Conservation (phyloP, 2,329 filamentous ascomycete species). For the Conoideocrella luteorostrata region DNA sequence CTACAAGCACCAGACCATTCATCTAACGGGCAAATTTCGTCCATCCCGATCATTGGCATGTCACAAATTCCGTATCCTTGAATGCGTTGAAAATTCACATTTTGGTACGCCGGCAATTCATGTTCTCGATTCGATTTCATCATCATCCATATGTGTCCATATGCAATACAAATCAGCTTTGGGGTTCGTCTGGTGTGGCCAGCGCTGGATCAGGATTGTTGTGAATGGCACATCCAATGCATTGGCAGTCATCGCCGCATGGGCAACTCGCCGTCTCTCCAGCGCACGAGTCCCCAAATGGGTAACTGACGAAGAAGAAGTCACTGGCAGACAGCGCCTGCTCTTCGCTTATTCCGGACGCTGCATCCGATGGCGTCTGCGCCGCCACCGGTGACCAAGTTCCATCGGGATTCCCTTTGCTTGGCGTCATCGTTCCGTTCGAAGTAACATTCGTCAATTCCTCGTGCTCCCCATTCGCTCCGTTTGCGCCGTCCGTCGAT, state of each 20-base stretch:
- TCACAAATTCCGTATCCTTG: too few species aligned
- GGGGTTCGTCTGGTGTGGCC: neutral
- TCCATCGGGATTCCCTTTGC: conserved; percentile 17
- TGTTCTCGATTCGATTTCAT: too few species aligned
- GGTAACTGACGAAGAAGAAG: conserved; percentile 55
- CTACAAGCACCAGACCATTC: neutral
- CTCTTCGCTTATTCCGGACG: conserved; percentile 41
- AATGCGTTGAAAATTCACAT: too few species aligned
- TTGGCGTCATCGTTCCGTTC: conserved; percentile 14
- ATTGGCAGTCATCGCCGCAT: conserved; percentile 54
- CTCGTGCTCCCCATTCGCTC: conserved; percentile 17
- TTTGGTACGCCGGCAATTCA: too few species aligned
- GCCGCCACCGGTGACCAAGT: conserved; percentile 32
- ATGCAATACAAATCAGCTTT: too few species aligned
- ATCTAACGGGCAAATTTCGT: too few species aligned
- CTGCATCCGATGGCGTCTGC: conserved; percentile 41
- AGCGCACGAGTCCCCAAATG: conserved; percentile 40
- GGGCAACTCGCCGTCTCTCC: conserved; percentile 46
- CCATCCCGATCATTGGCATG: too few species aligned
- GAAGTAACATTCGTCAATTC: conserved; percentile 13
- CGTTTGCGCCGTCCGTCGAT: conserved; percentile 18
- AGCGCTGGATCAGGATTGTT: conserved; percentile 20
- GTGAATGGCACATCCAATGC: conserved; percentile 51
- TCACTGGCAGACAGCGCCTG: conserved; percentile 44
- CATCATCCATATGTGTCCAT: too few species aligned